phyloP scores from a whole-genome alignment of 2,329 filamentous ascomycete genomes.

The Chrysoporthe austroafricana region DNA sequence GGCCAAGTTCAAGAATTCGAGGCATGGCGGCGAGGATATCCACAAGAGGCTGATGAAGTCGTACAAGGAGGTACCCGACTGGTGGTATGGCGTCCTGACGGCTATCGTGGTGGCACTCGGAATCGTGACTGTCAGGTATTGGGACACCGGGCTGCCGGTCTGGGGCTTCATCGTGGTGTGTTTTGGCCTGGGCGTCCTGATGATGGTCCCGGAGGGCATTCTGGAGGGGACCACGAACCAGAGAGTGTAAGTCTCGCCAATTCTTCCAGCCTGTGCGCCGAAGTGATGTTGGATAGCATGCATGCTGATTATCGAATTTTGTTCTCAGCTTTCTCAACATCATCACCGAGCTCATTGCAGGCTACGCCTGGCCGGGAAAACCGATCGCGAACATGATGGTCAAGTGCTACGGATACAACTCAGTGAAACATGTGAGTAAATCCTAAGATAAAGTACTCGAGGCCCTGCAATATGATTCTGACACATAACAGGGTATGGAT shows the following conservation, averaged over 20 bases:
- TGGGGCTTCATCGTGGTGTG: conserved; percentile 38
- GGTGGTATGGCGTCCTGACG: conserved; percentile 44
- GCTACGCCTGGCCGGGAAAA: conserved; percentile 39
- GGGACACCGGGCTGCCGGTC: conserved; percentile 36
- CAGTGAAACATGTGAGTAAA: conserved; percentile 34
- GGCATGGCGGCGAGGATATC: conserved; percentile 39
- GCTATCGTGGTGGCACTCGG: conserved; percentile 40
- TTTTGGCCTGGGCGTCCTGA: conserved; percentile 34
- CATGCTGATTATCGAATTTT: neutral
- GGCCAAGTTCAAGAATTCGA: conserved; percentile 38
- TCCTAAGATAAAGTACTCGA: neutral
- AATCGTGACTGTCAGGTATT: conserved; percentile 35
- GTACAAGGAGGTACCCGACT: conserved; percentile 43
- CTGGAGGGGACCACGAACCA: conserved; percentile 38
- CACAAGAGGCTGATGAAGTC: conserved; percentile 43
- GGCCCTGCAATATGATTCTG: neutral
- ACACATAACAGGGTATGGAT: conserved; percentile 33
- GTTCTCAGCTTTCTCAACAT: conserved; percentile 37
- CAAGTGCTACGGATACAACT: conserved; percentile 40
- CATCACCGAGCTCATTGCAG: conserved; percentile 39
- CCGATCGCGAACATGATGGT: conserved; percentile 40
- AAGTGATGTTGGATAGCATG: neutral
- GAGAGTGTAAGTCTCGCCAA: conserved; percentile 26
- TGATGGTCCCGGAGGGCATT: conserved; percentile 32
- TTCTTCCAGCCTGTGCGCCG: neutral